A percentile compares a stretch with the other conserved stretches of the same genome.
phyloP scores from a whole-genome alignment of 306 rosid species.

The Lithocarpus polystachyus region DNA sequence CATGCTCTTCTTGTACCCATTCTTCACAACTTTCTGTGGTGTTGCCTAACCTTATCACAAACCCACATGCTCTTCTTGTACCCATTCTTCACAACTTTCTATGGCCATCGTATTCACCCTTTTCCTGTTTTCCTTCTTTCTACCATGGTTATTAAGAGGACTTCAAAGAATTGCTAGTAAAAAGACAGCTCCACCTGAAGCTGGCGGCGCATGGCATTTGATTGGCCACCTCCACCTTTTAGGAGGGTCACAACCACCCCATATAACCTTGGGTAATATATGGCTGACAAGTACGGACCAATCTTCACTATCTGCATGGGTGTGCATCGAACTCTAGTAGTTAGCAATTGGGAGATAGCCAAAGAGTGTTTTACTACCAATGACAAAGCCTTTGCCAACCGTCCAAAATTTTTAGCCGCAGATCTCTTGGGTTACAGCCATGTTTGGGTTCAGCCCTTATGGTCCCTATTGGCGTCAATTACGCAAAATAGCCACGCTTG shows the following conservation, averaged over 20 bases:
- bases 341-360: constrained; percentile 11
- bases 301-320: constrained; percentile 18
- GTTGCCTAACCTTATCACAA: no score
- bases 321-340: neutral
- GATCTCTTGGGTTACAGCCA: constrained; percentile 17
- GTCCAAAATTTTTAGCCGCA: constrained; percentile 8
- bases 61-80: no score
- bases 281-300: constrained; percentile 30
- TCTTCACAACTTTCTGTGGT: neutral
- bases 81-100: neutral
- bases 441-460: constrained; percentile 21
- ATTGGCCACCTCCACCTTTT: constrained; percentile 24
- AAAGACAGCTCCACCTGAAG: constrained; percentile 6
- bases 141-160: neutral
- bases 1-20: neutral
- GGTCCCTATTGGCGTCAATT: constrained; percentile 30
- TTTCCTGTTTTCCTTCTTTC: neutral
- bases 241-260: constrained; percentile 6
- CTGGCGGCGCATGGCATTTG: constrained; percentile 12
- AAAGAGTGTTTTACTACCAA: constrained; percentile 29
- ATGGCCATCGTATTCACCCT: neutral
- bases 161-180: neutral
- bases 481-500: constrained; percentile 18
- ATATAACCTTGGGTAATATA: constrained; percentile 14
- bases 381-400: constrained; percentile 16